A percentile compares a stretch with the other conserved stretches of the same genome.
Conservation (phyloP, 257 asterid genomes). For the Lycium ferocissimum region DNA sequence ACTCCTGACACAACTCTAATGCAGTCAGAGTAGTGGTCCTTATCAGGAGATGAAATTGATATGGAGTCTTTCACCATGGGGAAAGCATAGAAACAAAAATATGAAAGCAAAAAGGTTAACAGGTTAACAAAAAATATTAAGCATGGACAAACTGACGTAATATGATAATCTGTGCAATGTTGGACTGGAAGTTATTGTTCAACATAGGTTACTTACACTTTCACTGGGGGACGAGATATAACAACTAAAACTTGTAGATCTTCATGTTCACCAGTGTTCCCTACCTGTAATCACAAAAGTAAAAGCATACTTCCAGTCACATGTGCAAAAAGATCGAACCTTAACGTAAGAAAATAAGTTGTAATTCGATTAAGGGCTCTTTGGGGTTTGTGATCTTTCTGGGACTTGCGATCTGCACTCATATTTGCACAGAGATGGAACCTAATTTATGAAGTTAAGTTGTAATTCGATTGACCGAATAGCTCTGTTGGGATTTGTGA, state of each 20-base stretch:
- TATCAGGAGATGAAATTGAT: constrained; percentile 16
- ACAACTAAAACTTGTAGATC: constrained; percentile 79
- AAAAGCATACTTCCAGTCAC: constrained; percentile 27
- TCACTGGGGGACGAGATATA: constrained; percentile 88
- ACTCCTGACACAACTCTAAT: not conserved
- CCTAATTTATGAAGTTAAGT: not conserved
- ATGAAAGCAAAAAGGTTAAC: not conserved
- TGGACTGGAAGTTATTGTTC: not conserved
- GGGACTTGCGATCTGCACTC: not conserved
- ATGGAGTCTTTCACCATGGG: not conserved
- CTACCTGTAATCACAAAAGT: constrained; percentile 51
- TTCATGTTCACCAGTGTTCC: constrained; percentile 70
- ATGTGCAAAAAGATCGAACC: not conserved
- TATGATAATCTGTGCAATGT: not conserved
- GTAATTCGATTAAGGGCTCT: not conserved
- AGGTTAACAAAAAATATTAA: not conserved
- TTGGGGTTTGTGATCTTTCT: not conserved
- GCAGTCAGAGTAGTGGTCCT: not conserved
- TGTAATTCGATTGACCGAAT: not conserved
- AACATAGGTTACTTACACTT: constrained; percentile 65
- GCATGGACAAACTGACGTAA: not conserved
- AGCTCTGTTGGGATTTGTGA: not conserved
- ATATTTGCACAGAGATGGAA: not conserved
- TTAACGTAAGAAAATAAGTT: not conserved
- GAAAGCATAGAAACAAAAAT: not conserved